Base-by-base conservation (phyloP, 2,329 filamentous ascomycete genomes). In the Mariannaea elegans region DNA sequence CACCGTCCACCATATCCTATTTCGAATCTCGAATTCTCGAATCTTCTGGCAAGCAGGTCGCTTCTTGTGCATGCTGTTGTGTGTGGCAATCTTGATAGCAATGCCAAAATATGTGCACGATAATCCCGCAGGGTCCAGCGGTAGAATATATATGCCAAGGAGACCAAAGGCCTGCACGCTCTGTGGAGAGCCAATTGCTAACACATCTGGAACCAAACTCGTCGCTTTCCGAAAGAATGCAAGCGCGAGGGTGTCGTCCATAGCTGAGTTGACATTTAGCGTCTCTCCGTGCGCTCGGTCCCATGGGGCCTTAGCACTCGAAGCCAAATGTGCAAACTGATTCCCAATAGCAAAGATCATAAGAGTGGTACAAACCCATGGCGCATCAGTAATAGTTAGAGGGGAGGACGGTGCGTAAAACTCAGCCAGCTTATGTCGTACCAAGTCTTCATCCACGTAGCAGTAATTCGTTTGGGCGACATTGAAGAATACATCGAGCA, bases 1-100 rank as follows among this genome's bases (percentile, higher is more conserved):
- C 6, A 63, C 56, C 9, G 67, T 70, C 67, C 67, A 69, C 67
- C 67, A 69, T 34, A 68, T 57, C 12, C 65, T 52, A n/a, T 67
- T 68, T 12, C 56, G 32, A 3, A 67, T 29, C 44, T 65, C 65
- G 1, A 12, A 12, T 10, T 69, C 49, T 5, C 45, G n/a, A 2
- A 6, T 1, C 2, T 12, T 31, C 1, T 54, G 2, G n/a, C n/a
- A n/a, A n/a, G n/a, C n/a, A 2, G 23, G 23, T 4, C 29, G 32
- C 14, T 36, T 57, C 13, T 53, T 53, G 24, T 68, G 67, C 34
- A 69, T 55, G 1, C 61, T 59, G 10, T 36, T 59, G 14, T 64
- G 64, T 3, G 64, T 70, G 18, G 67, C 65, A 5, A 65, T 23
- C 19, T 60, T 69, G 13, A 64, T 61, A 1, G 65, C 62, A 13